These are phyloP conservation scores for Pisolithus marmoratus DNA, from an alignment of 768 basidiomycete species.

Conservation along the genomic window DNA sequence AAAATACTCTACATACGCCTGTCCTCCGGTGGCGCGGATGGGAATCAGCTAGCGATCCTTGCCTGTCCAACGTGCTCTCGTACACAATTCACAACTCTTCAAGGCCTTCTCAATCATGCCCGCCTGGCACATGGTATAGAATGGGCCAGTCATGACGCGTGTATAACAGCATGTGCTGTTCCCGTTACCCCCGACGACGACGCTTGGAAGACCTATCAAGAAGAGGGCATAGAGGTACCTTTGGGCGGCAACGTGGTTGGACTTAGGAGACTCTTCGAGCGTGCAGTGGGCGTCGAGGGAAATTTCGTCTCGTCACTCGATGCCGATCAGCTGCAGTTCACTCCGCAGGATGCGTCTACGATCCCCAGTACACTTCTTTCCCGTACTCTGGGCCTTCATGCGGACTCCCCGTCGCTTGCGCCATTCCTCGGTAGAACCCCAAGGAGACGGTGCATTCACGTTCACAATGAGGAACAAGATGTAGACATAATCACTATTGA, in stretches of 20 bases:
- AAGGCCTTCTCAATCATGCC: conserved; percentile 48
- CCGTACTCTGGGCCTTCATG: conserved; percentile 44
- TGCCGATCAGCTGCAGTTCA: not conserved
- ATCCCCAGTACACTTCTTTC: conserved; percentile 36
- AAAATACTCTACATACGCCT: conserved; percentile 39
- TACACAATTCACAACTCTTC: conserved; percentile 45
- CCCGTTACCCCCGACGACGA: conserved; percentile 29
- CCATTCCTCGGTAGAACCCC: conserved; percentile 43
- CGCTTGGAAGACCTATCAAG: conserved; percentile 32
- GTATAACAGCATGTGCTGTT: conserved; percentile 40
- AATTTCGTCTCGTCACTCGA: conserved; percentile 9
- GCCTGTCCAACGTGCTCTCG: conserved; percentile 40
- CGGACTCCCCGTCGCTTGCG: conserved; percentile 46
- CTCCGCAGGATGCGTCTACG: conserved; percentile 5
- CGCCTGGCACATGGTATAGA: conserved; percentile 43
- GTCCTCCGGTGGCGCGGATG: conserved; percentile 18
- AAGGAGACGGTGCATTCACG: conserved; percentile 37
- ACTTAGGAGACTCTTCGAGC: conserved; percentile 42
- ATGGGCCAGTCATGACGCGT: conserved; percentile 48
- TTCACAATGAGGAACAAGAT: conserved; percentile 26
- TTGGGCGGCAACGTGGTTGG: conserved; percentile 37
- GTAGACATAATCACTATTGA: conserved; percentile 29
- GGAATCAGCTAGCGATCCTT: conserved; percentile 29
- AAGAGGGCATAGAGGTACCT: conserved; percentile 31
- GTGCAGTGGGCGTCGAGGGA: conserved; percentile 39